phyloP scores from a whole-genome alignment of 139 green algal species.

The Nannochloris sp. region DNA sequence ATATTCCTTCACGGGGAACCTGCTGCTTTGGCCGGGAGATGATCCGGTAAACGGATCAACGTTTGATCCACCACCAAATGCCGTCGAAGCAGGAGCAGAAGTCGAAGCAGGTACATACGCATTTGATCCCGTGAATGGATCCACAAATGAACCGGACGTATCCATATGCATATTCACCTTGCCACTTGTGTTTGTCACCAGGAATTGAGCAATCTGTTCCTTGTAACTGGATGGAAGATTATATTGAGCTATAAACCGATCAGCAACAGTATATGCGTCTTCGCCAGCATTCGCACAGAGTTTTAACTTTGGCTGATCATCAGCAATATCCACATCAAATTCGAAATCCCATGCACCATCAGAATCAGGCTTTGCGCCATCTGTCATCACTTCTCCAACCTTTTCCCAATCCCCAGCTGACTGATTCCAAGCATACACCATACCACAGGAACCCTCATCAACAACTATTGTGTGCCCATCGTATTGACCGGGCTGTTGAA shows the following conservation, averaged over 20 bases:
- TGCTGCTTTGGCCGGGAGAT: background rate
- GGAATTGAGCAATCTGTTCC: slow-evolving; percentile 84
- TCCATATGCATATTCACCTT: background rate
- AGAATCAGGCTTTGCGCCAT: slow-evolving; percentile 10
- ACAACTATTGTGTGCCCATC: slow-evolving; percentile 63
- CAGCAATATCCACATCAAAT: slow-evolving; percentile 91
- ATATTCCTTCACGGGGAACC: slow-evolving; percentile 25
- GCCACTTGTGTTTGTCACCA: slow-evolving; percentile 63
- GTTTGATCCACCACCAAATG: slow-evolving; percentile 4
- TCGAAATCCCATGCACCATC: slow-evolving; percentile 73
- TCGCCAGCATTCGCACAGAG: slow-evolving; percentile 63
- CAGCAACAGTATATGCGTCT: slow-evolving; percentile 86
- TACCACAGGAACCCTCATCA: slow-evolving; percentile 47
- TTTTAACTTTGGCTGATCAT: slow-evolving; percentile 57
- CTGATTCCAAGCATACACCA: slow-evolving; percentile 72
- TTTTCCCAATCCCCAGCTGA: slow-evolving; percentile 67
- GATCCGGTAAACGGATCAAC: slow-evolving; percentile 32
- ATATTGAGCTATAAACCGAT: slow-evolving; percentile 72
- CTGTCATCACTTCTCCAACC: slow-evolving; percentile 76
- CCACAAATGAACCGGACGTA: slow-evolving; percentile 9
- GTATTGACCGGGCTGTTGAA: slow-evolving; percentile 40
- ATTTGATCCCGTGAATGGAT: slow-evolving; percentile 27
- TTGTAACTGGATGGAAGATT: slow-evolving; percentile 66
- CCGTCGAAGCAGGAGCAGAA: background rate
- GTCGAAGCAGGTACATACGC: slow-evolving; percentile 9